These are phyloP conservation scores for Zygnema cylindricum DNA, from an alignment of 139 green algal genomes.

Conservation along the genomic window DNA sequence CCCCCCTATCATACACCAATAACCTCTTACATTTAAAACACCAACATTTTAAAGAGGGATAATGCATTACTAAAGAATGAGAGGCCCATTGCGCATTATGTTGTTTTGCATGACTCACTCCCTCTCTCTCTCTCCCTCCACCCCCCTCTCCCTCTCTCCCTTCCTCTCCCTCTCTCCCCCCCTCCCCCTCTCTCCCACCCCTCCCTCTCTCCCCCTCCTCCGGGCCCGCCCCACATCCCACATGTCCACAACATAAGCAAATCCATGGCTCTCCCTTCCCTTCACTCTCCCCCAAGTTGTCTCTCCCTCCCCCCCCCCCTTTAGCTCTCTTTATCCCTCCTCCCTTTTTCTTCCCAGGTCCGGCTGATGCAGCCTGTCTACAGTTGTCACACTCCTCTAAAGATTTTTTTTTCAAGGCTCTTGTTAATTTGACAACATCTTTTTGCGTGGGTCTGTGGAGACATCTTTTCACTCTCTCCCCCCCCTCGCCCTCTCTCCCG, in stretches of 20 bases:
- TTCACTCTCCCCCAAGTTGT: neutral
- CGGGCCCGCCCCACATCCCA: constrained; percentile 3
- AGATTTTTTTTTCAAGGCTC: constrained; percentile 6
- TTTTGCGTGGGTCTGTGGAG: neutral
- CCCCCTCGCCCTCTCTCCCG: neutral
- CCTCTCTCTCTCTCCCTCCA: neutral
- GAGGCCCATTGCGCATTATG: neutral
- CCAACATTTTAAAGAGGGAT: neutral
- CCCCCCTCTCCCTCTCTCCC: neutral
- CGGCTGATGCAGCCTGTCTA: neutral
- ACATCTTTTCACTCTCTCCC: neutral
- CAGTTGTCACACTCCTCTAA: neutral
- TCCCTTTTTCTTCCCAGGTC: neutral
- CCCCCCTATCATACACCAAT: neutral
- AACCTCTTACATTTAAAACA: neutral
- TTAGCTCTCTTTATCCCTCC: neutral
- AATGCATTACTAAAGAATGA: neutral
- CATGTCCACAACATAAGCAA: constrained; percentile 25
- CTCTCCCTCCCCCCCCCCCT: neutral
- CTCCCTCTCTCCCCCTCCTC: neutral
- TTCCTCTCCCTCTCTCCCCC: neutral
- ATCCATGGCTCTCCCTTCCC: constrained; percentile 28
- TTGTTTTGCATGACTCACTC: constrained; percentile 3
- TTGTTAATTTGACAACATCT: neutral
- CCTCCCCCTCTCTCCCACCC: neutral